Conservation (phyloP, 768 basidiomycete species). For the Mycena alexandri region DNA sequence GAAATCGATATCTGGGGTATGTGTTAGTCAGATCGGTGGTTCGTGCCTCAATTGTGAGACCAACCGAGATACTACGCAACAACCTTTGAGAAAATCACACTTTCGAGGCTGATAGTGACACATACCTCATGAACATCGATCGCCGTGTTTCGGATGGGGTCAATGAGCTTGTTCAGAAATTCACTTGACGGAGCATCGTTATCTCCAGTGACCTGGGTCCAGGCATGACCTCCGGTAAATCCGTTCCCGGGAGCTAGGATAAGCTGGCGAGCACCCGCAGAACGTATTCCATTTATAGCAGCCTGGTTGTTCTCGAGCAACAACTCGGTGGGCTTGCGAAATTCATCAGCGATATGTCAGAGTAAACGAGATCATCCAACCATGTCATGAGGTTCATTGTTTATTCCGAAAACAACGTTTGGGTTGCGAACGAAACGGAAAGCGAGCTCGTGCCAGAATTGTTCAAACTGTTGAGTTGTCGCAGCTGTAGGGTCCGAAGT, state of each 20-base stretch:
- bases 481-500: conserved; percentile 59
- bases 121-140: conserved; percentile 61
- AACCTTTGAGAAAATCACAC: background rate
- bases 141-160: conserved; percentile 57
- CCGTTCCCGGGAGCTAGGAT: conserved; percentile 63
- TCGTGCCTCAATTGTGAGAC: background rate
- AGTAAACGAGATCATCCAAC: too few species aligned
- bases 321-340: conserved; percentile 52
- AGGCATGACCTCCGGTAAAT: conserved; percentile 60
- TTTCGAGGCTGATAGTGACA: background rate
- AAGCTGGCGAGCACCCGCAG: conserved; percentile 55
- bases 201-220: conserved; percentile 52
- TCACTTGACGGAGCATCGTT: conserved; percentile 56
- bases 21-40: background rate
- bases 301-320: conserved; percentile 59
- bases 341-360: too few species aligned
- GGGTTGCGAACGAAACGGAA: conserved; percentile 54
- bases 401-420: conserved; percentile 61
- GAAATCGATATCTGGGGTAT: conserved; percentile 55
- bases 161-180: conserved; percentile 55
- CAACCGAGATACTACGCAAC: conserved; percentile 34
- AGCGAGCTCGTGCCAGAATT: conserved; percentile 59
- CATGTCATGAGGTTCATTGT: conserved; percentile 63
- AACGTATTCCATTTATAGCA: conserved; percentile 58
- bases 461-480: conserved; percentile 56